Base-by-base conservation (phyloP, 2,329 filamentous ascomycete species). In the Colletotrichum eremochloae region DNA sequence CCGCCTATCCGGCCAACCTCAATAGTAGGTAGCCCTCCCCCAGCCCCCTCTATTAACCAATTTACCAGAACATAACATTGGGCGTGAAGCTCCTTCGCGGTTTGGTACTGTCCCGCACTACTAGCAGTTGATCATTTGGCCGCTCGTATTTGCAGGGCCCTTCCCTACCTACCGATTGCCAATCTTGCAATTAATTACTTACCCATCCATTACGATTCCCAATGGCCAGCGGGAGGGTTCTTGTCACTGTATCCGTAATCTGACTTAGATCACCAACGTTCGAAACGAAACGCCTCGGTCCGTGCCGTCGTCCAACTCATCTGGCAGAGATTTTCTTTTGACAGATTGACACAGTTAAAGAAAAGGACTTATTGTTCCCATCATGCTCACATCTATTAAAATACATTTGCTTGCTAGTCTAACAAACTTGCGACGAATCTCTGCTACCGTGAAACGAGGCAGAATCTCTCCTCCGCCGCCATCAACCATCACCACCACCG, bases 301-400 rank as follows among this genome's bases (percentile, higher is more conserved):
- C 33, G 50, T 53, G 50, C 29, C 29, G 50, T 53, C 50, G 50
- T 53, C 50, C 50, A 53, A 53, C 33, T 33, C 29, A 9, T 14
- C 8, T 24, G 53, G 36, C 33, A 38, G 11, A 40, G 5, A 44
- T 44, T 44, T 44, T 8, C 1, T 50, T 29, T 18, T 29, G 3
- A 5, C 14, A 33, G 2, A 33, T 20, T 31, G n/a, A 5, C 12
- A 15, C 5, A 40, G 20, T 8, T 36, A 2, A 24, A 56, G 20
- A 33, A 38, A 33, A 38, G 9, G 9, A 36, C 9, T 20, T 48
- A 20, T 24, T 38, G 33, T 42, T 52, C 65, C 40, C 66, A 31
- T 74, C 57, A 36, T 77, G 76, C 79, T 79, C 79, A 77, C 78
- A 76, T 84, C 81, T 84, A 83, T 82, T 83, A 83, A 76, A 83